Evolutionary conservation across 495 filamentous ascomycete genomes (phyloP).

Genomic region (Neurospora discreta): DNA sequence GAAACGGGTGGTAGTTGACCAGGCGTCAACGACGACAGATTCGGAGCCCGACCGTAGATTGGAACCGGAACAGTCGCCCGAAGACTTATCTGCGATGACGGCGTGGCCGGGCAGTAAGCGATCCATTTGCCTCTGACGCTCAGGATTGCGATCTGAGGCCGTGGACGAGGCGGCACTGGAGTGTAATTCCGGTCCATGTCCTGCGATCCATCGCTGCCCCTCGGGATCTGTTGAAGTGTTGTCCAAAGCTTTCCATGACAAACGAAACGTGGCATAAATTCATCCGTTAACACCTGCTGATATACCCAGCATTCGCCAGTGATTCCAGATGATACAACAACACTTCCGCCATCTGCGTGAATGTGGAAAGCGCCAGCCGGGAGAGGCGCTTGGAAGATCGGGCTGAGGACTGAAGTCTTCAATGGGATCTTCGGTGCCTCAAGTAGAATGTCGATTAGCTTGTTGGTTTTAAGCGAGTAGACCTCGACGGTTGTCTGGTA

Average conservation of each 20-base stretch:
- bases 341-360: conserved; percentile 51
- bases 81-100: conserved; percentile 58
- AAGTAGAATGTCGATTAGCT: conserved; percentile 58
- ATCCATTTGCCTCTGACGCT: conserved; percentile 74
- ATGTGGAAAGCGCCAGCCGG: conserved; percentile 63
- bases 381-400: conserved; percentile 45
- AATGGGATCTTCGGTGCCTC: conserved; percentile 37
- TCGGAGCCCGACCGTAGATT: conserved; percentile 45
- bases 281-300: conserved; percentile 25
- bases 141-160: conserved; percentile 52
- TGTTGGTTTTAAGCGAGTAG: conserved; percentile 62
- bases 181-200: conserved; percentile 32
- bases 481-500: conserved; percentile 83
- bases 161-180: conserved; percentile 25
- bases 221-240: conserved; percentile 46
- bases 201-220: conserved; percentile 31
- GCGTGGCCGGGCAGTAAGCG: conserved; percentile 66
- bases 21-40: conserved; percentile 56
- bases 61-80: conserved; percentile 44
- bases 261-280: conserved; percentile 37
- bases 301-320: conserved; percentile 85
- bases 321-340: conserved; percentile 63
- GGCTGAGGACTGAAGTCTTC: conserved; percentile 39
- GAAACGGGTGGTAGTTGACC: conserved; percentile 65
- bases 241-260: conserved; percentile 83